A percentile compares a stretch with the other conserved stretches of the same genome.
phyloP scores from a whole-genome alignment of 2,329 filamentous ascomycete species.

The Trichoderma semiorbis region DNA sequence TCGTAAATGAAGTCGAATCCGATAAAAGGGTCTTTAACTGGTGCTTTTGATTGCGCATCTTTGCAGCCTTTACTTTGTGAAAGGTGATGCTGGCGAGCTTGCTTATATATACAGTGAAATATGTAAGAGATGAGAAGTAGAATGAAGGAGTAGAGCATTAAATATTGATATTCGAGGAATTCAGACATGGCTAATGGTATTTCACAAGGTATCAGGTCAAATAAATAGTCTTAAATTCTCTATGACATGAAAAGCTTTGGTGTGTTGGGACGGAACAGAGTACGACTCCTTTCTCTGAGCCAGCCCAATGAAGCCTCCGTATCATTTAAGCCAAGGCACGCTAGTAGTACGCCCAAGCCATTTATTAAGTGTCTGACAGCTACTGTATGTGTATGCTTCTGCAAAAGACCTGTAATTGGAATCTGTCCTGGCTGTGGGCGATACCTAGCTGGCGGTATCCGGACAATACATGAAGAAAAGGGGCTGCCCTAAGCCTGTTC shows the following conservation, averaged over 20 bases:
- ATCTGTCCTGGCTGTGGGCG: background rate
- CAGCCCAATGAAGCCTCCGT: background rate
- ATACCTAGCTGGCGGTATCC: background rate
- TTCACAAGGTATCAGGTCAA: background rate
- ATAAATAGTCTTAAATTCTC: background rate
- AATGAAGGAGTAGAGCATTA: background rate
- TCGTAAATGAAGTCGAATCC: constrained; percentile 37
- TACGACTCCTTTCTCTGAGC: background rate
- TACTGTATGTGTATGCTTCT: background rate
- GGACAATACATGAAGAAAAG: background rate
- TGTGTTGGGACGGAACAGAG: background rate
- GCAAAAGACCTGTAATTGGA: background rate
- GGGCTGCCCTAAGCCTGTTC: background rate
- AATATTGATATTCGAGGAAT: background rate
- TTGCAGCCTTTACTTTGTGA: constrained; percentile 25
- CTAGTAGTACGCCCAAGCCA: background rate
- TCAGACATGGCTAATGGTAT: background rate
- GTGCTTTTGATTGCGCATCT: constrained; percentile 23
- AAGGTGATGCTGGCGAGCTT: constrained; percentile 18
- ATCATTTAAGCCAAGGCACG: background rate
- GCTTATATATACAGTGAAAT: constrained; percentile 17
- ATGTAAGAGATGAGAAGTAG: background rate
- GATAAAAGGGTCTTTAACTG: constrained; percentile 31
- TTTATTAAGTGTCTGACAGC: background rate
- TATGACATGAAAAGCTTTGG: background rate